Evolutionary conservation across 1,284 basidiomycete species (phyloP), one percentile per base, ranked within the genome.

Genomic region (Boletus semigastroideus): DNA sequence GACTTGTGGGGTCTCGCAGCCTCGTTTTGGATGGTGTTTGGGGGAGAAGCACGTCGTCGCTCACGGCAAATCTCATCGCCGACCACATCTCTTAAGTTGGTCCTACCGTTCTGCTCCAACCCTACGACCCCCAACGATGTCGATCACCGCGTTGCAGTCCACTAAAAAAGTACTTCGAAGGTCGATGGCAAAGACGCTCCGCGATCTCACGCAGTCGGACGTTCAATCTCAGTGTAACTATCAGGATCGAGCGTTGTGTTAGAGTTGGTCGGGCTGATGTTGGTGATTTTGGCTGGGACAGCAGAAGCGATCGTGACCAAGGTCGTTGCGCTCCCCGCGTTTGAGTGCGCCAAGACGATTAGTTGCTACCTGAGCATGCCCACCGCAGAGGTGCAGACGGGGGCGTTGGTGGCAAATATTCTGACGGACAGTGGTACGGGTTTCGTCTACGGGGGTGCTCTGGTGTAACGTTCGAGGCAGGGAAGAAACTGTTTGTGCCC

Each of bases 361-460:
- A 83, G 86, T 71, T 91, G 89, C 67, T 91, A 86, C 65, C 72
- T 91, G 42, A 90, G 81, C 69, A 90, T 91, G 88, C 85, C 86
- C 13, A 65, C 76, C 11, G 85, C 78, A 10, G 89, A 91, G 61
- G 72, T 84, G 38, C 77, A 85, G 59, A 90, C 89, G 1, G 63
- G 73, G 10, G 60, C 64, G 1, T 62, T 90, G 42, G 47, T 67
- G 5, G 45, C 55, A 16, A 28, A 49, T 10, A 55, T 67, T 27
- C 46, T 71, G 16, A 52, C 57, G 19, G 57, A 70, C 57, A 46
- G 19, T 10, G 59, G 69, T 72, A 52, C 22, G 66, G 14, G 2
- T 38, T 38, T 52, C n/a, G 14, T 53, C n/a, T 20, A 11, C 42
- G 37, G 37, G n/a, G 17, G 13, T 17, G 27, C 27, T 6, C 27